A percentile compares a stretch with the other conserved stretches of the same genome.
phyloP scores from a whole-genome alignment of 345 rosid genomes.

The Cardamine chenopodiifolia region DNA sequence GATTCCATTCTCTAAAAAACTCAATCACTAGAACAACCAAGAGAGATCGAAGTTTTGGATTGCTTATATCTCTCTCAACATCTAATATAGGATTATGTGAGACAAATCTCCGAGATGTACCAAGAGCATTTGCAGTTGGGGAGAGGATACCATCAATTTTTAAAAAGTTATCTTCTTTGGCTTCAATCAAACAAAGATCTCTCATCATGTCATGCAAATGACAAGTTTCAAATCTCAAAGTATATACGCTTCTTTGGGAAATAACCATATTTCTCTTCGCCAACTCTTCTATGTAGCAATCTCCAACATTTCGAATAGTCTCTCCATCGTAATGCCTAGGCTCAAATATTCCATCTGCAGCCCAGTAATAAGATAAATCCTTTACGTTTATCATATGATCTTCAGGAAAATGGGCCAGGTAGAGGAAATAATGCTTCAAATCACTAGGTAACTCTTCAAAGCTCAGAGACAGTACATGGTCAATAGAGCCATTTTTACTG shows the following conservation, averaged over 20 bases:
- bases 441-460: constrained; percentile 7
- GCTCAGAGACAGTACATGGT: background rate
- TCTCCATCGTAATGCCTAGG: too few species aligned
- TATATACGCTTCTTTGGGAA: too few species aligned
- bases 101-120: constrained; percentile 29
- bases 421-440: constrained; percentile 9
- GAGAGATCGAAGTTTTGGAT: constrained; percentile 5
- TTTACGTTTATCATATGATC: too few species aligned
- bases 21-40: too few species aligned
- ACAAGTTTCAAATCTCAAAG: too few species aligned
- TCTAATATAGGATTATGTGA: background rate
- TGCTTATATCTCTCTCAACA: background rate
- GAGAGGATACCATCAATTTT: too few species aligned
- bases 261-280: constrained; percentile 40
- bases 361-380: too few species aligned
- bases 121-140: background rate
- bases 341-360: too few species aligned
- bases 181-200: constrained; percentile 21
- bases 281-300: constrained; percentile 37
- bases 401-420: too few species aligned
- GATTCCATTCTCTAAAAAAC: background rate
- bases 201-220: constrained; percentile 39
- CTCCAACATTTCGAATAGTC: constrained; percentile 30
- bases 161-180: constrained; percentile 26
- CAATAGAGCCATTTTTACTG: too few species aligned